Percentiles rank a stretch among this genome's conserved stretches.
These are phyloP conservation scores for Ceratobasidium sp. DNA, from an alignment of 1,284 basidiomycete genomes.

Conservation along the genomic window DNA sequence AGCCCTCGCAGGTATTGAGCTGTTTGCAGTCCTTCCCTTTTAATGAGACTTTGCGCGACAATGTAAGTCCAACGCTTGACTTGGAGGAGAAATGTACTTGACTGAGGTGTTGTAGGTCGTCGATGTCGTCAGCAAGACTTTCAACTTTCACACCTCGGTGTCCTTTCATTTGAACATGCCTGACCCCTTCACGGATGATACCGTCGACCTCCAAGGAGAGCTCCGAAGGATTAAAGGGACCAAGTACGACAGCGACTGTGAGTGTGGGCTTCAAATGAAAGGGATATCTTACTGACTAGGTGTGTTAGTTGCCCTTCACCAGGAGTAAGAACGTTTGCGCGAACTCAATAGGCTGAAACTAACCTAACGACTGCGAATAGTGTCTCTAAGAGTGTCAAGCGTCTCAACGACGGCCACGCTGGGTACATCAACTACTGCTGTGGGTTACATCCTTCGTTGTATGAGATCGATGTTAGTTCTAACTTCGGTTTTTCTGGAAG, in stretches of 20 bases:
- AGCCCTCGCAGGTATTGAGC: conserved; percentile 65
- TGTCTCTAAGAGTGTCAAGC: conserved; percentile 65
- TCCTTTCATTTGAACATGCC: conserved; percentile 71
- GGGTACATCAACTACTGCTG: conserved; percentile 63
- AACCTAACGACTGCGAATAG: background rate
- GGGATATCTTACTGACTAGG: conserved; percentile 1
- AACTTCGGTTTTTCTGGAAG: background rate
- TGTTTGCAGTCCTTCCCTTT: conserved; percentile 60
- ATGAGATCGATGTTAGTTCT: background rate
- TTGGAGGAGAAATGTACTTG: background rate
- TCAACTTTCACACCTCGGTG: conserved; percentile 71
- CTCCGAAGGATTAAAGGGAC: conserved; percentile 64
- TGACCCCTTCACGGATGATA: conserved; percentile 66
- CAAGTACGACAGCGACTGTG: conserved; percentile 65
- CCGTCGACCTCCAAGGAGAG: conserved; percentile 68
- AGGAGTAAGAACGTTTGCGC: conserved; percentile 33
- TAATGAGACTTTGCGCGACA: conserved; percentile 46
- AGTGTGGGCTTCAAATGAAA: conserved; percentile 48
- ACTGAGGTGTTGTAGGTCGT: conserved; percentile 60
- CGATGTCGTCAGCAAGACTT: conserved; percentile 70
- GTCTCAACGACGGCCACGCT: conserved; percentile 71
- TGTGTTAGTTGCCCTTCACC: conserved; percentile 33
- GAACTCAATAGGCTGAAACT: background rate
- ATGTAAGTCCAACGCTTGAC: conserved; percentile 29
- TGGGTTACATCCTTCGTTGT: conserved; percentile 10